These are phyloP conservation scores for Chaetomium olivaceum DNA, from an alignment of 2,329 filamentous ascomycete genomes.

Conservation along the genomic window DNA sequence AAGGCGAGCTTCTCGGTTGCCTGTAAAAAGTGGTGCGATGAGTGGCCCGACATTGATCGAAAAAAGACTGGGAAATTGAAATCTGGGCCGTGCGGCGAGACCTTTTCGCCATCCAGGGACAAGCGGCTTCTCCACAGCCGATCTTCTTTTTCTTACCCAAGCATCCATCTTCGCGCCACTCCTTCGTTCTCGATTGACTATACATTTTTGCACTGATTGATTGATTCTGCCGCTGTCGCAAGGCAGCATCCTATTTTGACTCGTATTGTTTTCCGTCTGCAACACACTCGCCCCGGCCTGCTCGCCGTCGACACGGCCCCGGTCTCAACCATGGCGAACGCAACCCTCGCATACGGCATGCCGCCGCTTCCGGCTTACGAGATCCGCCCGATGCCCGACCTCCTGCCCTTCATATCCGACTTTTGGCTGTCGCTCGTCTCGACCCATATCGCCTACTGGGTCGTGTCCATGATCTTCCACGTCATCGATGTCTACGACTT, in stretches of 20 bases:
- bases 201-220: slow-evolving; percentile 7
- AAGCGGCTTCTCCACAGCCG: slow-evolving; percentile 16
- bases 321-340: slow-evolving; percentile 48
- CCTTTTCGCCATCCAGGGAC: slow-evolving; percentile 10
- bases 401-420: slow-evolving; percentile 79
- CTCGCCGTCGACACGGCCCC: slow-evolving; percentile 9
- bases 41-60: slow-evolving; percentile 13
- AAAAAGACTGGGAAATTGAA: slow-evolving; percentile 15
- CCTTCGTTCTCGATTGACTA: slow-evolving; percentile 9
- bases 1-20: not conserved
- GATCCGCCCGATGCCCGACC: slow-evolving; percentile 66
- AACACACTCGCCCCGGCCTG: not conserved
- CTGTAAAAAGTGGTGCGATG: slow-evolving; percentile 14
- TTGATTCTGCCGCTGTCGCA: slow-evolving; percentile 15
- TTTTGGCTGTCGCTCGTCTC: slow-evolving; percentile 73
- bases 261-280: not conserved
- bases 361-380: slow-evolving; percentile 86
- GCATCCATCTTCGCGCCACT: slow-evolving; percentile 13
- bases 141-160: slow-evolving; percentile 11
- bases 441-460: slow-evolving; percentile 87
- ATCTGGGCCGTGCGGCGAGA: slow-evolving; percentile 12
- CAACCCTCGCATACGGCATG: slow-evolving; percentile 61
- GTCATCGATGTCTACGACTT: slow-evolving; percentile 80
- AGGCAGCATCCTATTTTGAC: slow-evolving; percentile 7
- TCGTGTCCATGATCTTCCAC: slow-evolving; percentile 82